Percentiles rank a stretch among this genome's conserved stretches.
Evolutionary conservation across 2,329 filamentous ascomycete species (phyloP).

Genomic region (Ophidiomyces ophidiicola): DNA sequence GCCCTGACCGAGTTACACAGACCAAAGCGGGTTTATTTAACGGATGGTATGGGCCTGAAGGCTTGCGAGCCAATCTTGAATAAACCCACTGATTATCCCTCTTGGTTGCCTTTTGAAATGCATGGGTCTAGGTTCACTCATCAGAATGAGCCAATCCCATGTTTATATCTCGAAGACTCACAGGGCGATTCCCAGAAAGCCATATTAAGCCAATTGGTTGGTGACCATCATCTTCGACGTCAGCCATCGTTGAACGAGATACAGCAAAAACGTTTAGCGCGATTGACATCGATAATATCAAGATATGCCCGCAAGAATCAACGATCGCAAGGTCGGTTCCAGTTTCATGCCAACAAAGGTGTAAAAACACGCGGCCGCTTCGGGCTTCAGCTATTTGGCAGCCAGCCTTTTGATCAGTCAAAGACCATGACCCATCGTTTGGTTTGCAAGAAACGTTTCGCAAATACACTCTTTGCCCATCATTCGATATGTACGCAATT

Average conservation of each 20-base stretch:
- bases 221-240: constrained; percentile 60
- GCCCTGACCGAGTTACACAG: constrained; percentile 61
- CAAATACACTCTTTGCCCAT: constrained; percentile 59
- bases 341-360: constrained; percentile 69
- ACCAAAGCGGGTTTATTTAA: constrained; percentile 60
- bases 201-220: constrained; percentile 76
- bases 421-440: constrained; percentile 58
- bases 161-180: constrained; percentile 18
- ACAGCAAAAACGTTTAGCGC: constrained; percentile 60
- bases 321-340: constrained; percentile 72
- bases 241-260: constrained; percentile 51
- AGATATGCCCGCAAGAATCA: constrained; percentile 65
- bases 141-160: constrained; percentile 31
- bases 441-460: constrained; percentile 59
- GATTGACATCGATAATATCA: constrained; percentile 58
- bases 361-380: constrained; percentile 56
- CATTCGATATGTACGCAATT: constrained; percentile 65
- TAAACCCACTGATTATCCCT: constrained; percentile 55
- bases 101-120: constrained; percentile 50
- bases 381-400: constrained; percentile 49
- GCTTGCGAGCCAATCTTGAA: constrained; percentile 52
- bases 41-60: constrained; percentile 57
- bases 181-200: constrained; percentile 51
- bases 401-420: constrained; percentile 59
- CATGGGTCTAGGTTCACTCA: constrained; percentile 24